Conservation (phyloP, 805 yeast species). For the Ogataea naganishii region DNA sequence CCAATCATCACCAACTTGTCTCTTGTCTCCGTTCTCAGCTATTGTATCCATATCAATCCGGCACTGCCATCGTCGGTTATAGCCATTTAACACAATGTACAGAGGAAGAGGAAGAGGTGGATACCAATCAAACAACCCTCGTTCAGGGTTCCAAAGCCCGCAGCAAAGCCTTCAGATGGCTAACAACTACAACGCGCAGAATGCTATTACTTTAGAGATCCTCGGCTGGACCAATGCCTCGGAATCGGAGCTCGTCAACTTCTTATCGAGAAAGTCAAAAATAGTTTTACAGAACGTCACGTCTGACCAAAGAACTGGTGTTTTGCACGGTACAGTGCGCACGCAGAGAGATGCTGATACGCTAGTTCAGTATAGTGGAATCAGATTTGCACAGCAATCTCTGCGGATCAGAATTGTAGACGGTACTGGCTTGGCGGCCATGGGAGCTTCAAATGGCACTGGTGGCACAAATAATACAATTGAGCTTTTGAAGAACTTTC, state of each 20-base stretch:
- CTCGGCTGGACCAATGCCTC: constrained; percentile 80
- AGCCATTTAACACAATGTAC: constrained; percentile 18
- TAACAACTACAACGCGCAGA: constrained; percentile 16
- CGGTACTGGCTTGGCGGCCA: constrained; percentile 16
- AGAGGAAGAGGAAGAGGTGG: constrained; percentile 24
- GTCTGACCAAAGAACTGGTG: constrained; percentile 40
- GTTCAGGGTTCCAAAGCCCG: constrained; percentile 8
- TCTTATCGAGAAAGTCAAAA: constrained; percentile 59
- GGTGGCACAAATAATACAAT: constrained; percentile 36
- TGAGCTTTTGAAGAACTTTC: constrained; percentile 49
- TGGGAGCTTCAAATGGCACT: constrained; percentile 8
- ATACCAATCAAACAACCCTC: constrained; percentile 6
- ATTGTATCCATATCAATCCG: too few species aligned
- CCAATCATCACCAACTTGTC: too few species aligned
- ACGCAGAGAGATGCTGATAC: constrained; percentile 47
- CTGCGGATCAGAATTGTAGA: constrained; percentile 40
- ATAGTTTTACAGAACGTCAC: constrained; percentile 43
- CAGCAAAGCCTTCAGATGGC: constrained; percentile 12
- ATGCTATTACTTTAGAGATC: constrained; percentile 46
- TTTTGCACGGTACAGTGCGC: constrained; percentile 52
- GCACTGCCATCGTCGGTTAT: too few species aligned
- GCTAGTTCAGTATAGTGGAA: constrained; percentile 60
- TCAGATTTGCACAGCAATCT: constrained; percentile 68
- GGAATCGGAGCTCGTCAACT: constrained; percentile 56
- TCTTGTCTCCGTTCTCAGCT: too few species aligned